Base-by-base conservation (phyloP, 805 yeast genomes). In the Saturnispora sekii region DNA sequence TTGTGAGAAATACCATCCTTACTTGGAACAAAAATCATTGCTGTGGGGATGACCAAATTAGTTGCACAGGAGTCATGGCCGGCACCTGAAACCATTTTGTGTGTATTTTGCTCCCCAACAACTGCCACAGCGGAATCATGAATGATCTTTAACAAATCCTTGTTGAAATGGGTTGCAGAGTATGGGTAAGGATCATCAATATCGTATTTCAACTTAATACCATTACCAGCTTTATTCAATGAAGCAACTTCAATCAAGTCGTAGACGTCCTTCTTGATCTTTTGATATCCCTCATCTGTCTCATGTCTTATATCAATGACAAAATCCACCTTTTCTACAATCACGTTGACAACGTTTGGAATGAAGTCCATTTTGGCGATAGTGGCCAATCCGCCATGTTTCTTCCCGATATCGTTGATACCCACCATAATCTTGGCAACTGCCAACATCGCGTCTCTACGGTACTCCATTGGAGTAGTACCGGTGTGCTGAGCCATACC, bases 401-500 rank as follows among this genome's bases (percentile, higher is more conserved):
- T 61, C 34, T 59, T 55, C 1, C 84, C 84, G 43, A 76, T 67
- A 40, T 75, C 78, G 44, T 77, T 72, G 10, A 79, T 76, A 38
- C 65, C 68, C 10, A 68, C 68, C 34, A 80, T 74, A 70, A 81
- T 73, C 47, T 66, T 68, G 2, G 85, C 65, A 8, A 81, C 74
- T 1, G 80, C 73, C 11, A 77, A 64, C 40, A 80, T 55, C 0
- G 87, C 78, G 60, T 81, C 88, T 17, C 73, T 67, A 54, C 88
- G 69, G 41, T 74, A 66, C 33, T 63, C 60, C 63, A 81, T 64
- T 12, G 87, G 87, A 0, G 88, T 81, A 1, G 87, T 77, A 14
- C 89, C 89, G 0, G 88, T 77, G 55, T 81, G 89, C 43, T 77
- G 79, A 3, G 84, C 82, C 51, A 69, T 72, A 36, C 89, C 89